phyloP scores from a whole-genome alignment of 768 basidiomycete species.

The Antrodiella citrinella region DNA sequence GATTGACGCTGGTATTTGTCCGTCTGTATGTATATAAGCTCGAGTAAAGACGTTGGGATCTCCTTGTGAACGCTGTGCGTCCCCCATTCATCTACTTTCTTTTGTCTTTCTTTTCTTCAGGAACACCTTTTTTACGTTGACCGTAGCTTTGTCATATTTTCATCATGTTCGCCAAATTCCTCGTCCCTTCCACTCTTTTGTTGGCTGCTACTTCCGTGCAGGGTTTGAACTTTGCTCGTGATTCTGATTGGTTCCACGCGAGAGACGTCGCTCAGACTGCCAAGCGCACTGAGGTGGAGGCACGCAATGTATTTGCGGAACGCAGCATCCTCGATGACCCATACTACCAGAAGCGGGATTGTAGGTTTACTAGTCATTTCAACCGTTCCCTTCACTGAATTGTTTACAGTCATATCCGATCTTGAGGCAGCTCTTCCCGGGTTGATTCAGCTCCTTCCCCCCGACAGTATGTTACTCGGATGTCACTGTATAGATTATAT shows the following conservation, averaged over 20 bases:
- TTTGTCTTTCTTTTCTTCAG: slow-evolving; percentile 2
- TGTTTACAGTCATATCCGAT: not conserved
- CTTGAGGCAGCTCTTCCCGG: not conserved
- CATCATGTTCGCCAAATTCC: slow-evolving; percentile 7
- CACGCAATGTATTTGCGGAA: no score
- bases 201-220: not conserved
- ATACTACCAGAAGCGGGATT: no score
- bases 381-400: no score
- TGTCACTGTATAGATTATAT: no score
- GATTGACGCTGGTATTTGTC: not conserved
- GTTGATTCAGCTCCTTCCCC: not conserved
- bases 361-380: no score
- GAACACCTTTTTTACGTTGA: slow-evolving; percentile 7
- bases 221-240: not conserved
- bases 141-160: slow-evolving; percentile 4
- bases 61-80: slow-evolving; percentile 9
- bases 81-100: not conserved
- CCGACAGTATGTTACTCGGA: not conserved
- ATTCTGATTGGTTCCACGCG: not conserved
- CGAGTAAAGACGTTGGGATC: not conserved
- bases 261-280: not conserved
- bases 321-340: no score
- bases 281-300: no score
- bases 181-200: slow-evolving; percentile 5
- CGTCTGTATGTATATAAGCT: not conserved